Conservation (phyloP, 2,329 filamentous ascomycete species). For the Didymella arachidicola region DNA sequence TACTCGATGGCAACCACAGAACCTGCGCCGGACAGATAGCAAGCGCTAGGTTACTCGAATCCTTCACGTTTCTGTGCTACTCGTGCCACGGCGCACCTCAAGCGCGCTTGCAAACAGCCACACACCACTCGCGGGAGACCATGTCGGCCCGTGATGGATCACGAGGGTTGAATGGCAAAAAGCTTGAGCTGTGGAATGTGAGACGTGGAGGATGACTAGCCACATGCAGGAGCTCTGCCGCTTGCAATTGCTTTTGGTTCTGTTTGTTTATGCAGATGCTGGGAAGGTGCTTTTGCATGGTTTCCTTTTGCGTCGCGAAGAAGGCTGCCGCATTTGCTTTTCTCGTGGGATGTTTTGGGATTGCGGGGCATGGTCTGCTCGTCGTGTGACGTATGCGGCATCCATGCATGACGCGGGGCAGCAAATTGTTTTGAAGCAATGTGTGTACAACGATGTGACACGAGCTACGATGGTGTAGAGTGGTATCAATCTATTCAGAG, state of each 20-base stretch:
- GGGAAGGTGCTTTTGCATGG: not conserved
- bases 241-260: constrained; percentile 14
- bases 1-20: constrained; percentile 14
- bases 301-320: constrained; percentile 12
- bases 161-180: not conserved
- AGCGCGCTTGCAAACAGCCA: not conserved
- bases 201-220: constrained; percentile 8
- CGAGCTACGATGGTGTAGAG: not conserved
- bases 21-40: constrained; percentile 9
- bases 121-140: not conserved
- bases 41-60: constrained; percentile 18
- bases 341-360: constrained; percentile 3
- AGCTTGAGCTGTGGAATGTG: constrained; percentile 2
- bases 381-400: constrained; percentile 5
- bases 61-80: constrained; percentile 13
- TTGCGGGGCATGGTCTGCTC: constrained; percentile 2
- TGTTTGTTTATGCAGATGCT: constrained; percentile 5
- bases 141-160: constrained; percentile 8
- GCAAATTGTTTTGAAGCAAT: not conserved
- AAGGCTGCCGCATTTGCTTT: constrained; percentile 3
- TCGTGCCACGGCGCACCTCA: not conserved
- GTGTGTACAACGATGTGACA: not conserved
- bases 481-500: constrained; percentile 27
- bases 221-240: constrained; percentile 11
- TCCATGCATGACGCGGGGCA: constrained; percentile 1